Conservation (phyloP, 345 rosid species). For the Crucihimalaya himalaica region DNA sequence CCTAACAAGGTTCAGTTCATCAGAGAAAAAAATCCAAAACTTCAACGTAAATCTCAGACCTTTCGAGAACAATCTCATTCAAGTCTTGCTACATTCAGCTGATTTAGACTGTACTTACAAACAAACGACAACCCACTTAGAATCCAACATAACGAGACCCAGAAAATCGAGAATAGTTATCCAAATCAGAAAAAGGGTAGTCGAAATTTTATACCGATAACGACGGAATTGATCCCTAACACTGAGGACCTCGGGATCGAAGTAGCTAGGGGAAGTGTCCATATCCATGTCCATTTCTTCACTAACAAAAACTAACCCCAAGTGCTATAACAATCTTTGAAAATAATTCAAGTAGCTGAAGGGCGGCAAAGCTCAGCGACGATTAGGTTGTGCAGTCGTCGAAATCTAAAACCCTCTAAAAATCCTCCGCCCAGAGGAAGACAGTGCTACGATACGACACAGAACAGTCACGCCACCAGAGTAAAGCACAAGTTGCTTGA, state of each 20-base stretch:
- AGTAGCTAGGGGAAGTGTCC: slow-evolving; percentile 73
- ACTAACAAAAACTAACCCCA: not conserved
- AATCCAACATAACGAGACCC: not conserved
- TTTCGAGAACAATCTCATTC: slow-evolving; percentile 1
- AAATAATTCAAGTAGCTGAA: slow-evolving; percentile 8
- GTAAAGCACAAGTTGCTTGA: not conserved
- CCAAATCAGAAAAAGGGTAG: not conserved
- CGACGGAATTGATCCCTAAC: slow-evolving; percentile 84
- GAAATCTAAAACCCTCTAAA: slow-evolving; percentile 30
- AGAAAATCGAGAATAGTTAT: slow-evolving; percentile 14
- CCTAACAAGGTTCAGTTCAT: slow-evolving; percentile 5
- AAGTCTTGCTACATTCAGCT: not conserved
- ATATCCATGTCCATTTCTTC: slow-evolving; percentile 67
- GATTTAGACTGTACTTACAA: not conserved
- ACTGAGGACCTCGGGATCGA: slow-evolving; percentile 71
- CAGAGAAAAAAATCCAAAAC: slow-evolving; percentile 6
- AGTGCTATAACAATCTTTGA: not conserved
- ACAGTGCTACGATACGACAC: not conserved
- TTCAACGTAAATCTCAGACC: not conserved
- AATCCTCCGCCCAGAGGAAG: slow-evolving; percentile 20
- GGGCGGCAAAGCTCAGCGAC: slow-evolving; percentile 19
- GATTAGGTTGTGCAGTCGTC: slow-evolving; percentile 1
- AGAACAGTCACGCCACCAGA: slow-evolving; percentile 8
- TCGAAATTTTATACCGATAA: slow-evolving; percentile 59
- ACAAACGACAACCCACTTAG: not conserved